Evolutionary conservation across 257 asterid genomes (phyloP).

Genomic region (Primulina huaijiensis): DNA sequence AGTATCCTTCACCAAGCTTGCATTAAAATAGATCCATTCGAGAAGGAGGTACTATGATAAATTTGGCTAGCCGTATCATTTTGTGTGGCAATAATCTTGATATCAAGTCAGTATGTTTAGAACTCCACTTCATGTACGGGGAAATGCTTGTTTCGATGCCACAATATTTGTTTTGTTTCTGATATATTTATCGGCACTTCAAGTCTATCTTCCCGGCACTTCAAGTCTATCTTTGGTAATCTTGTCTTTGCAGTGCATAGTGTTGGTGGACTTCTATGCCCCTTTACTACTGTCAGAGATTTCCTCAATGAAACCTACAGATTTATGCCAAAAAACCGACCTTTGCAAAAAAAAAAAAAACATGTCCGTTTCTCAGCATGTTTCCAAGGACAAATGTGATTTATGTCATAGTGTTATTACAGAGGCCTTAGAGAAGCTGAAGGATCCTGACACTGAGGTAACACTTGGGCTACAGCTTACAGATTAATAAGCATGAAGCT

Average conservation of each 20-base stretch:
- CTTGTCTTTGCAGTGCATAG: constrained; percentile 53
- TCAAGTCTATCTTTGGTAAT: constrained; percentile 13
- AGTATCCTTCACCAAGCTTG: constrained; percentile 66
- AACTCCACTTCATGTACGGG: neutral
- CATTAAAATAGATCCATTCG: constrained; percentile 58
- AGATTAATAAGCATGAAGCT: neutral
- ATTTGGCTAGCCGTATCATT: constrained; percentile 1
- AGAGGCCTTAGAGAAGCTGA: constrained; percentile 67
- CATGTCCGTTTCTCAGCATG: constrained; percentile 32
- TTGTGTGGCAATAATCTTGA: neutral
- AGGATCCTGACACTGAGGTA: constrained; percentile 93
- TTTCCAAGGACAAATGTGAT: constrained; percentile 59
- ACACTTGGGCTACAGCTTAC: neutral
- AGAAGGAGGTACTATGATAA: constrained; percentile 55
- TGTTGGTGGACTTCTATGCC: constrained; percentile 84
- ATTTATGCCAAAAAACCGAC: constrained; percentile 56
- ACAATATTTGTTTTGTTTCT: constrained; percentile 2
- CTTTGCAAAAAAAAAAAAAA: constrained; percentile 49
- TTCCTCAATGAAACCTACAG: constrained; percentile 46
- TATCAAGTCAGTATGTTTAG: neutral
- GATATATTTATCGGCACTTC: constrained; percentile 1
- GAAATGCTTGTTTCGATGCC: constrained; percentile 6
- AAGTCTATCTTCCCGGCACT: constrained; percentile 17
- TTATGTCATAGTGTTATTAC: constrained; percentile 62
- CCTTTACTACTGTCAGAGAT: constrained; percentile 78